Conservation (phyloP, 768 basidiomycete genomes). For the Fomitopsis pulvina region DNA sequence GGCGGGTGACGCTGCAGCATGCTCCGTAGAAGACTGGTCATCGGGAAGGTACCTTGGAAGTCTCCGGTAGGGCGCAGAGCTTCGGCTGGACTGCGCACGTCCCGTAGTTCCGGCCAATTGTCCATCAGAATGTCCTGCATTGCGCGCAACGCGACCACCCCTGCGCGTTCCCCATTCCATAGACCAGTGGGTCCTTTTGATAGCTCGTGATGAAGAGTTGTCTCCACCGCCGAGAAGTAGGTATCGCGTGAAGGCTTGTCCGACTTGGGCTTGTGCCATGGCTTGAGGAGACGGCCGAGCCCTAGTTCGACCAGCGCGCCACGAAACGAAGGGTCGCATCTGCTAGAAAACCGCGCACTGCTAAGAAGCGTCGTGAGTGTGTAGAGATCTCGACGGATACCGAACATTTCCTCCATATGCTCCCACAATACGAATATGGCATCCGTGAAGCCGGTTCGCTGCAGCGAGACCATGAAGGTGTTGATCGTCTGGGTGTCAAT, state of each 20-base stretch:
- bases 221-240: constrained; percentile 20
- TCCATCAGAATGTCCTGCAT: constrained; percentile 31
- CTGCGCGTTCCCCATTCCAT: constrained; percentile 22
- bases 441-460: constrained; percentile 50
- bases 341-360: constrained; percentile 46
- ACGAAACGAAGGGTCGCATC: constrained; percentile 43
- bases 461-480: constrained; percentile 41
- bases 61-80: constrained; percentile 23
- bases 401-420: constrained; percentile 53
- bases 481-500: constrained; percentile 17
- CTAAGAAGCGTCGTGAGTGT: constrained; percentile 59
- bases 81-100: constrained; percentile 31
- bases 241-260: constrained; percentile 1
- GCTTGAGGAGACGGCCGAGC: constrained; percentile 9
- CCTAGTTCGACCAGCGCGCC: constrained; percentile 44
- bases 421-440: constrained; percentile 64
- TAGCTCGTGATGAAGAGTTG: constrained; percentile 17
- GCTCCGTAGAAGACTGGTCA: constrained; percentile 22
- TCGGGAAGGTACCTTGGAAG: constrained; percentile 18
- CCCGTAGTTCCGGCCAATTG: constrained; percentile 40
- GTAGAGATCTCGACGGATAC: constrained; percentile 42
- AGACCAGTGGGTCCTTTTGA: constrained; percentile 17
- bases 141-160: constrained; percentile 21
- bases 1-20: background rate
- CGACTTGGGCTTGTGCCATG: background rate